Conservation (phyloP, 768 basidiomycete species). For the Russula ochroleuca region DNA sequence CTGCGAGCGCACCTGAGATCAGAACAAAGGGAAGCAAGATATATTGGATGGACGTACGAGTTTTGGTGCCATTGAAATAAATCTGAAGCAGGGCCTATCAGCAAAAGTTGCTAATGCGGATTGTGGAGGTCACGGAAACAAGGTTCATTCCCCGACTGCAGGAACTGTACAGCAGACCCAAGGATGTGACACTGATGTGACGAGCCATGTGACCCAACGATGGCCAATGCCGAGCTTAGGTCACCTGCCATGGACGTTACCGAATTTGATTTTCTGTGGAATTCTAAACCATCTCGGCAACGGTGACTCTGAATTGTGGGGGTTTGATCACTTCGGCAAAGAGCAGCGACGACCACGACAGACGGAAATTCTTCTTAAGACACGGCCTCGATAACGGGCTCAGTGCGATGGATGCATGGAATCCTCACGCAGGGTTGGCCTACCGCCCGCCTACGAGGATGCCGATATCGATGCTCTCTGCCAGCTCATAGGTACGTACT, state of each 20-base stretch:
- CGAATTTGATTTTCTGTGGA: slow-evolving; percentile 13
- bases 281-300: not conserved
- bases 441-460: slow-evolving; percentile 82
- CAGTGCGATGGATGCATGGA: slow-evolving; percentile 83
- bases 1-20: slow-evolving; percentile 38
- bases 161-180: slow-evolving; percentile 19
- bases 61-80: slow-evolving; percentile 66
- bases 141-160: slow-evolving; percentile 12
- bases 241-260: not conserved
- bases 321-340: not conserved
- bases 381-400: slow-evolving; percentile 30
- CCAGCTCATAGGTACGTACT: slow-evolving; percentile 73
- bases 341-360: not conserved
- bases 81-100: slow-evolving; percentile 31
- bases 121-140: slow-evolving; percentile 3
- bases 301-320: not conserved
- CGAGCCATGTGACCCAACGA: not conserved
- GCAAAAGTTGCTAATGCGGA: slow-evolving; percentile 27
- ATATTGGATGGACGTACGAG: slow-evolving; percentile 45
- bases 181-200: not conserved
- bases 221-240: not conserved
- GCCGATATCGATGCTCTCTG: slow-evolving; percentile 79
- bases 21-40: not conserved
- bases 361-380: not conserved
- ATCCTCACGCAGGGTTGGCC: slow-evolving; percentile 67